These are phyloP conservation scores for Phytophthora podocarpi DNA, from an alignment of 352 stramenopile genomes.

Conservation along the genomic window DNA sequence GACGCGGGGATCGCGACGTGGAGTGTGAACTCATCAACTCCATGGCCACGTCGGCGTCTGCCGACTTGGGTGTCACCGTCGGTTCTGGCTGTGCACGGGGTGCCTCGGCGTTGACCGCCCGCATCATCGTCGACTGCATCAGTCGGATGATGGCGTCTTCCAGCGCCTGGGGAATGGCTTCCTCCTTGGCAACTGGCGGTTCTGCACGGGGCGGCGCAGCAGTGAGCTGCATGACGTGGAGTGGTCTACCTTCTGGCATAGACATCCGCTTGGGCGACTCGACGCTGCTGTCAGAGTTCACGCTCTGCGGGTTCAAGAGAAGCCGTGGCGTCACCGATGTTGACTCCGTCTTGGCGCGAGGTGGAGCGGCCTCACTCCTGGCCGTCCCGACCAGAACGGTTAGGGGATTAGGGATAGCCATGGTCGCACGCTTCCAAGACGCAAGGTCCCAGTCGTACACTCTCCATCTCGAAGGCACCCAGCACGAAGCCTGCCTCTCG, in stretches of 20 bases:
- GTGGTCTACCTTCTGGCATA: neutral
- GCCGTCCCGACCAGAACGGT: neutral
- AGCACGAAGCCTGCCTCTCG: neutral
- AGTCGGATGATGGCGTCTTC: no score
- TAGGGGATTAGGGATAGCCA: neutral
- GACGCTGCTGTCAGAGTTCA: conserved; percentile 4
- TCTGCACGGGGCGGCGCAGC: no score
- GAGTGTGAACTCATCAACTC: conserved; percentile 12
- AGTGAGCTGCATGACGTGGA: neutral
- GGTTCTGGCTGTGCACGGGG: neutral
- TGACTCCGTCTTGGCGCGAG: no score
- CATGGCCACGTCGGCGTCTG: conserved; percentile 10
- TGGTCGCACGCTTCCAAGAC: neutral
- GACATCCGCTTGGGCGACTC: neutral
- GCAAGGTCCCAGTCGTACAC: neutral
- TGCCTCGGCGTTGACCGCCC: no score
- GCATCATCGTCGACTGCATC: no score
- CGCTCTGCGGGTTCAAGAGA: no score
- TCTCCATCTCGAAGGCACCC: conserved; percentile 8
- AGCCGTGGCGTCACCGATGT: no score
- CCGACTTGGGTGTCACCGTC: no score
- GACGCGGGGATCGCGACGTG: no score
- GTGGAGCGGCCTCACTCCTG: neutral
- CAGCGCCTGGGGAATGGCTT: no score
- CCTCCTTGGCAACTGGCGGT: no score